Conservation (phyloP, 129 eudicot genomes). For the Sambucus nigra region DNA sequence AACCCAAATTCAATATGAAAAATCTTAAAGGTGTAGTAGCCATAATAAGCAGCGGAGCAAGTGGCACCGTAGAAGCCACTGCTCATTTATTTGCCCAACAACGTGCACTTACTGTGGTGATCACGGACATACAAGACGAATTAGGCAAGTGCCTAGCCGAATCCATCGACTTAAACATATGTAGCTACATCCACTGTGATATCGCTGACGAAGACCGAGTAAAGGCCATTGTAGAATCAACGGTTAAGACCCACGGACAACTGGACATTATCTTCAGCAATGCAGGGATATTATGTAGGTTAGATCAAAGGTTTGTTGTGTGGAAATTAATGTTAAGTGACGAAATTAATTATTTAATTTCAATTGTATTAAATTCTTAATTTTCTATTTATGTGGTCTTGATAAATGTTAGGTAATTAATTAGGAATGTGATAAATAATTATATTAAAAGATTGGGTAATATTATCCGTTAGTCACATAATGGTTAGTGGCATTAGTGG, state of each 20-base stretch:
- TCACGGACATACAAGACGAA: slow-evolving; percentile 4
- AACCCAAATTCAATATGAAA: too few relatives aligned
- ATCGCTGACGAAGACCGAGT: background rate
- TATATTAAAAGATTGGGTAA: too few relatives aligned
- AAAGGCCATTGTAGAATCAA: background rate
- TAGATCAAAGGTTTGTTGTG: slow-evolving; percentile 5
- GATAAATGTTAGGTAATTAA: too few relatives aligned
- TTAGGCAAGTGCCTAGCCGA: background rate
- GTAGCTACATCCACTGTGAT: background rate
- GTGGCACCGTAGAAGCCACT: slow-evolving; percentile 2
- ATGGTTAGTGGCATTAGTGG: too few relatives aligned
- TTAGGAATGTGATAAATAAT: too few relatives aligned
- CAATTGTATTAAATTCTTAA: too few relatives aligned
- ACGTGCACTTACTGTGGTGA: background rate
- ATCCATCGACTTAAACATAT: background rate
- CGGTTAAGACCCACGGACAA: background rate
- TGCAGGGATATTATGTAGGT: slow-evolving; percentile 9
- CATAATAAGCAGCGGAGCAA: background rate
- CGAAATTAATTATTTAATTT: too few relatives aligned
- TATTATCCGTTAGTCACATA: too few relatives aligned
- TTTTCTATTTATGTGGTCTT: too few relatives aligned
- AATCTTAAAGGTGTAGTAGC: slow-evolving; percentile 3
- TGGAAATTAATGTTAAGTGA: too few relatives aligned
- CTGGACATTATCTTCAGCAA: background rate
- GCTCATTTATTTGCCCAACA: background rate